phyloP scores from a whole-genome alignment of 2,329 filamentous ascomycete species.

The Monilinia polystroma region DNA sequence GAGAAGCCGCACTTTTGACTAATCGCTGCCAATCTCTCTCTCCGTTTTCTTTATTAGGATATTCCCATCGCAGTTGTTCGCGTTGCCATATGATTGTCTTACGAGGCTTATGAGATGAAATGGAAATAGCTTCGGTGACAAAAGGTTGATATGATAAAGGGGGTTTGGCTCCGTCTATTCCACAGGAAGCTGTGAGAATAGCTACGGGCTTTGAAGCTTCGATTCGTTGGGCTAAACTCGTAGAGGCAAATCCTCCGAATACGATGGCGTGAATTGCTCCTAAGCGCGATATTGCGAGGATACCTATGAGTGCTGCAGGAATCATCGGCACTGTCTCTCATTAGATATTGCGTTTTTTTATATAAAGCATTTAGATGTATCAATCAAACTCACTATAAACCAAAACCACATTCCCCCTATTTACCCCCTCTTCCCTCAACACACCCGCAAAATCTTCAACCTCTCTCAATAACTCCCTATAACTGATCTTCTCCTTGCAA shows the following conservation, averaged over 20 bases:
- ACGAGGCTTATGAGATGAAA: conserved; percentile 68
- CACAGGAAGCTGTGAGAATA: conserved; percentile 86
- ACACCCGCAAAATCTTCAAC: conserved; percentile 81
- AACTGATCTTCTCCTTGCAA: conserved; percentile 70
- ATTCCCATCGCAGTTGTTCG: conserved; percentile 71
- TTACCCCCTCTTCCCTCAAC: conserved; percentile 76
- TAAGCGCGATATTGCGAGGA: conserved; percentile 75
- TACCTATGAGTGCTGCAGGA: conserved; percentile 80
- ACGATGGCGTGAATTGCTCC: conserved; percentile 90
- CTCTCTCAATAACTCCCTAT: conserved; percentile 71
- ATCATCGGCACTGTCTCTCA: conserved; percentile 80
- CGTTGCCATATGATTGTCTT: conserved; percentile 83
- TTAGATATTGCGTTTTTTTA: conserved; percentile 22
- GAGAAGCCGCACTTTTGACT: conserved; percentile 65
- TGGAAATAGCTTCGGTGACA: conserved; percentile 68
- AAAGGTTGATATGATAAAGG: conserved; percentile 75
- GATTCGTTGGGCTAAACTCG: conserved; percentile 82
- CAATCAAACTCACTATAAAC: conserved; percentile 70
- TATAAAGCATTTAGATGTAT: background rate
- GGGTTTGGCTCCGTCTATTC: conserved; percentile 82
- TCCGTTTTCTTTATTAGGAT: conserved; percentile 62
- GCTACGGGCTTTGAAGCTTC: conserved; percentile 74
- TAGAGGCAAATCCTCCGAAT: conserved; percentile 85
- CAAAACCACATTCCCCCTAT: conserved; percentile 81
- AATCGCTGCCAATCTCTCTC: conserved; percentile 79